Percentiles rank a stretch among this genome's conserved stretches.
Conservation (phyloP, 371 early-diverging fungal genomes). For the Gilbertella persicaria region DNA sequence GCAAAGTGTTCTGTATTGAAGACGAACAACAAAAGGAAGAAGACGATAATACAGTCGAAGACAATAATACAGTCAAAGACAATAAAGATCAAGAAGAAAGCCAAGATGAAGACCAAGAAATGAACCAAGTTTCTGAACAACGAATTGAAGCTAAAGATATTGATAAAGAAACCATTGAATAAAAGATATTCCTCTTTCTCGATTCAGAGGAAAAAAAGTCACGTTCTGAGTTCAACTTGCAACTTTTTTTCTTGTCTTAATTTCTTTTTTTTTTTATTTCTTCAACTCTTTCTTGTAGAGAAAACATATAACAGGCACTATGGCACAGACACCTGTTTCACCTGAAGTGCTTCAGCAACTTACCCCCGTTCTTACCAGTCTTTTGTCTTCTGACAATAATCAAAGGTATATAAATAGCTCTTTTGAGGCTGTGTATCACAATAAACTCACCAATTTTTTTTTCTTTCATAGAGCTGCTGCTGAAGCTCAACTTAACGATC, state of each 20-base stretch:
- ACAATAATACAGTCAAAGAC: not conserved
- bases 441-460: no score
- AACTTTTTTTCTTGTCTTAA: slow-evolving; percentile 2
- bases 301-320: slow-evolving; percentile 25
- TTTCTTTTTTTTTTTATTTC: slow-evolving; percentile 3
- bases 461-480: slow-evolving; percentile 58
- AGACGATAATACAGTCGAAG: not conserved
- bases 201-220: no score
- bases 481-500: slow-evolving; percentile 71
- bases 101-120: not conserved
- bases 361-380: slow-evolving; percentile 57
- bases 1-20: slow-evolving; percentile 40
- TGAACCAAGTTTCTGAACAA: no score
- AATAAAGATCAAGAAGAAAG: not conserved
- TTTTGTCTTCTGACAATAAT: slow-evolving; percentile 63
- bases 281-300: no score
- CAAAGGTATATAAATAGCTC: slow-evolving; percentile 41
- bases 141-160: no score
- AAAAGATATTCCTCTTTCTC: no score
- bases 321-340: slow-evolving; percentile 50
- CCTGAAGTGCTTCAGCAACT: slow-evolving; percentile 63
- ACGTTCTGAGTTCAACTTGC: not conserved
- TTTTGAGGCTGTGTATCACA: no score
- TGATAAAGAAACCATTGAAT: no score
- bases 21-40: slow-evolving; percentile 5